Evolutionary conservation across 257 asterid species (phyloP).

Genomic region (Solanum acaule): DNA sequence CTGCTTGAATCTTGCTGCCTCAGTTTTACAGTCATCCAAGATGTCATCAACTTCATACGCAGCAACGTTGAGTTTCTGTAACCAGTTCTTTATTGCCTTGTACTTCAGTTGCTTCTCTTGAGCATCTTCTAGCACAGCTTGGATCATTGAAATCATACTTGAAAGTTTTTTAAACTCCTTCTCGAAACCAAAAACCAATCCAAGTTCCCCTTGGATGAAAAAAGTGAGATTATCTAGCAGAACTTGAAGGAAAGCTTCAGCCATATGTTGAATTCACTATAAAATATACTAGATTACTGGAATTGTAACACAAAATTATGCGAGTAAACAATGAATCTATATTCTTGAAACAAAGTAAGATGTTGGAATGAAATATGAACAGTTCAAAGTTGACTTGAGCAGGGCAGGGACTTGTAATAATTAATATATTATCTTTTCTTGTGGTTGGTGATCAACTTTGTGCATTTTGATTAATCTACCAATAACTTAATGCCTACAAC

Average conservation of each 20-base stretch:
- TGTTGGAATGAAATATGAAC: neutral
- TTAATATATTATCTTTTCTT: neutral
- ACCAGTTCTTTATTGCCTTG: neutral
- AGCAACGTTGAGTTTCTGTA: neutral
- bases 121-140: neutral
- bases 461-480: neutral
- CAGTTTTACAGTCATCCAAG: conserved; percentile 1
- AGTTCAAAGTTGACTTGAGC: neutral
- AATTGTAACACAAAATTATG: neutral
- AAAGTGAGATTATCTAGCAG: neutral
- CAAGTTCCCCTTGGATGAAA: neutral
- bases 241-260: neutral
- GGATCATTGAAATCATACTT: neutral
- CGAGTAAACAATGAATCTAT: neutral
- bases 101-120: neutral
- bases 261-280: neutral
- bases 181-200: neutral
- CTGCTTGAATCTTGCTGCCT: neutral
- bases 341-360: neutral
- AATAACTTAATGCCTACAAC: neutral
- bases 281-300: neutral
- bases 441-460: neutral
- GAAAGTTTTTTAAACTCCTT: neutral
- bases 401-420: neutral
- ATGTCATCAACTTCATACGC: neutral